These are phyloP conservation scores for Hymenoscyphus albidus DNA, from an alignment of 2,329 filamentous ascomycete genomes.

Conservation along the genomic window DNA sequence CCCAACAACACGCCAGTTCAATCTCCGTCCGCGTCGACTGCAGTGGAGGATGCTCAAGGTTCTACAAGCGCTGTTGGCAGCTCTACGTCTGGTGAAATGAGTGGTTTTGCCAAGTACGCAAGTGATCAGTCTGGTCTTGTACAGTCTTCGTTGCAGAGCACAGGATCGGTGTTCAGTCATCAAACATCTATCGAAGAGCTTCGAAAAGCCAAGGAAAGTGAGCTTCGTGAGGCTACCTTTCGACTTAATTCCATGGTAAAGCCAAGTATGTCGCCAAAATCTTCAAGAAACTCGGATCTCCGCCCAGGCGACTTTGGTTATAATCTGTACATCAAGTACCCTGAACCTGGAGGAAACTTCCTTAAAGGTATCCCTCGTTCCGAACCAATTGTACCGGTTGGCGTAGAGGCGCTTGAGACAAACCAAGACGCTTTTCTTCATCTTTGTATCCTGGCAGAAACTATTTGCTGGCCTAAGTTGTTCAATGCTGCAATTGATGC, in stretches of 20 bases:
- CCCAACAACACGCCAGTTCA: no score
- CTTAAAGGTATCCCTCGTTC: constrained; percentile 8
- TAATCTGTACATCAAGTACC: background rate
- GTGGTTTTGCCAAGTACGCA: no score
- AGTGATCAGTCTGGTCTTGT: no score
- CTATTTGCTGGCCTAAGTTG: constrained; percentile 16
- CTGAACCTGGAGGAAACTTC: background rate
- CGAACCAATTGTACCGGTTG: background rate
- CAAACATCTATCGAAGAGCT: no score
- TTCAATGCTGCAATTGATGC: constrained; percentile 18
- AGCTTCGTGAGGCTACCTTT: no score
- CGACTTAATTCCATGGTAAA: background rate
- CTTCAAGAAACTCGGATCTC: background rate
- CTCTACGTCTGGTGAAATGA: no score
- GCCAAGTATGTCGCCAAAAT: background rate
- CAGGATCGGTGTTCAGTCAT: no score
- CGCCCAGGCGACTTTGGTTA: constrained; percentile 8
- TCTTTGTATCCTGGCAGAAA: constrained; percentile 20
- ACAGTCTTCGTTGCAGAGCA: background rate
- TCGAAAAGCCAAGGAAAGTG: no score
- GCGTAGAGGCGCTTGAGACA: background rate
- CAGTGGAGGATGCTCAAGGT: no score
- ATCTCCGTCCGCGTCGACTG: no score
- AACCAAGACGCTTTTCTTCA: constrained; percentile 17
- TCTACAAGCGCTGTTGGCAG: no score